Conservation (phyloP, 1,284 basidiomycete genomes). For the Microbotryum saponariae region DNA sequence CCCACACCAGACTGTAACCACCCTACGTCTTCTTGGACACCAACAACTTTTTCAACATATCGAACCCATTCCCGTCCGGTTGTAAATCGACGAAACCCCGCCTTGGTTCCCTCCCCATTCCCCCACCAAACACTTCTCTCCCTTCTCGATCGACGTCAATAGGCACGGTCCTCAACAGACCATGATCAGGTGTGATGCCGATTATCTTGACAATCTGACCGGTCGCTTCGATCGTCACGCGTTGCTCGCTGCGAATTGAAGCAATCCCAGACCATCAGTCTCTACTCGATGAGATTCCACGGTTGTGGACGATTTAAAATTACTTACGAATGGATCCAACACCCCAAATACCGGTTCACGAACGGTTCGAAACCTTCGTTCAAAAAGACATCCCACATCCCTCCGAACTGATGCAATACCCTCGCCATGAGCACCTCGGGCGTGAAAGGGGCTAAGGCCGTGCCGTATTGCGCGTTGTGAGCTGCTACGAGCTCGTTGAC, state of each 20-base stretch:
- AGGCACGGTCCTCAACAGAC: slow-evolving; percentile 73
- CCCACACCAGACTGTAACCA: slow-evolving; percentile 13
- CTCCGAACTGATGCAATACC: slow-evolving; percentile 70
- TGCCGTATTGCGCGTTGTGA: slow-evolving; percentile 39
- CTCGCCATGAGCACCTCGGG: slow-evolving; percentile 69
- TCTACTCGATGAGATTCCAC: background rate
- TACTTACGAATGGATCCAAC: slow-evolving; percentile 82
- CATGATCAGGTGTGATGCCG: slow-evolving; percentile 80
- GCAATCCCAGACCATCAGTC: too few relatives aligned
- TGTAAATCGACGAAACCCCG: slow-evolving; percentile 55
- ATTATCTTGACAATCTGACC: slow-evolving; percentile 63
- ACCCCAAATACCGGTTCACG: slow-evolving; percentile 52
- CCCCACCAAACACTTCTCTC: slow-evolving; percentile 31
- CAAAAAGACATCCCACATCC: slow-evolving; percentile 68
- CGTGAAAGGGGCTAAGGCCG: slow-evolving; percentile 47
- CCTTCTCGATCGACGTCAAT: slow-evolving; percentile 44
- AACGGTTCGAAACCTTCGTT: slow-evolving; percentile 44
- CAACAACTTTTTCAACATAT: slow-evolving; percentile 86
- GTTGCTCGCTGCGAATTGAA: slow-evolving; percentile 57
- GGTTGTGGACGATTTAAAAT: slow-evolving; percentile 25
- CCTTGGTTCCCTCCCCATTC: slow-evolving; percentile 6
- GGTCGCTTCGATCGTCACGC: slow-evolving; percentile 70
- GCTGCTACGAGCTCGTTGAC: slow-evolving; percentile 56
- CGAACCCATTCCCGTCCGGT: slow-evolving; percentile 95
- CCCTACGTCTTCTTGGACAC: slow-evolving; percentile 48